Evolutionary conservation across 495 filamentous ascomycete species (phyloP), one percentile per base, ranked within the genome.

Genomic region (Hypoxylon intermedium): DNA sequence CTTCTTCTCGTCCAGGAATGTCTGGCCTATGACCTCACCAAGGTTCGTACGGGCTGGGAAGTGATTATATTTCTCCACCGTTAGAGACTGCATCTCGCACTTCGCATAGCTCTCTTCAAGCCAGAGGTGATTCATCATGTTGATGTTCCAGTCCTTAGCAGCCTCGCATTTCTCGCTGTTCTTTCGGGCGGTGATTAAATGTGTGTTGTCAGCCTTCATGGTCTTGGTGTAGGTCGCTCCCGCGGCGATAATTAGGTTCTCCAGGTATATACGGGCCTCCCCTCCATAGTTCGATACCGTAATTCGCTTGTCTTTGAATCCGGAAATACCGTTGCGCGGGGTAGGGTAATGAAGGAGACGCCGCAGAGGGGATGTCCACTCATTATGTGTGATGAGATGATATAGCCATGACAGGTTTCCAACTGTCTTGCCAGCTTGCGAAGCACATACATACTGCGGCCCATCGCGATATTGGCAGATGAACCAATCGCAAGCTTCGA

Each of bases 241-340:
- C 2, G 88, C 76, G 13, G 91, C 91, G 38, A 76, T 84, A 45
- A 97, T 87, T 21, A 99, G 79, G 60, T 93, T 97, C 71, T 99
- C 94, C 21, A 99, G 79, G 72, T 98, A 99, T 36, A 90, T 83
- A 24, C 94, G 84, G 7, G 93, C 92, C 72, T 99, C 95, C 13
- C 94, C 94, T 23, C 90, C 89, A 69, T 99, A 99, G 72, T 97
- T 98, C 0, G 93, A 97, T 2, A 99, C 75, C 51, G 91, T 93
- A 60, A 99, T 94, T 51, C 77, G 82, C 66, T 87, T 79, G 7
- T 81, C 79, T 58, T 89, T 70, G 69, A 98, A 97, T 1, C 90
- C 93, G 0, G 89, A 87, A 13, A 99, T 83, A 2, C 88, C 87
- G 1, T 82, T 71, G 24, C 81, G 82, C 19, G 91, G 87, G 34